Evolutionary conservation across 2,329 filamentous ascomycete genomes (phyloP), one percentile per base, ranked within the genome.

Genomic region (Fusarium sp.): DNA sequence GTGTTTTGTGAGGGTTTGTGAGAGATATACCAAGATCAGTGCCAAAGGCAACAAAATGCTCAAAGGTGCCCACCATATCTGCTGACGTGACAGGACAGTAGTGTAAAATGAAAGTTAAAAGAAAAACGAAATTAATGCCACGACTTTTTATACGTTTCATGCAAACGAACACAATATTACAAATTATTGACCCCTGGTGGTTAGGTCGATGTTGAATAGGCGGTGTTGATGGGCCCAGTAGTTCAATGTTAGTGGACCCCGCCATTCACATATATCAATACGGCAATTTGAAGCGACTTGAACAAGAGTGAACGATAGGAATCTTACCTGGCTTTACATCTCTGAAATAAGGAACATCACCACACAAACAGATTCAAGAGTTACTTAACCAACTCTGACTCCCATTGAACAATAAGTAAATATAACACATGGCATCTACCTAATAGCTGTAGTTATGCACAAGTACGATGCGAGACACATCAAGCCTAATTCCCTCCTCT

Each of bases 11-110:
- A 37, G 30, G 40, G 9, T 54, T 65, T 13, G 37, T 38, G 45
- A 79, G 58, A 40, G 27, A 74, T 80, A 60, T 80, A 86, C 85
- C 80, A 30, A 82, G 80, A 64, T 87, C 84, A 23, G 83, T 84
- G 41, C 82, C 82, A 64, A 86, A 87, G 64, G 80, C 80, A 50
- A 85, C 80, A 66, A 81, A 80, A 35, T 81, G 79, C 54, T 78
- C 75, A 60, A 77, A 75, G 8, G 61, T 64, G 27, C 69, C 64
- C 5, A 73, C 76, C 79, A 81, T 81, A 41, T 40, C 67, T 46
- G 32, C 44, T 44, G 23, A 40, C 49, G 35, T 33, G 30, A 26
- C 18, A 35, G 13, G 23, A 32, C 30, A 55, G 23, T 38, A 10
- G 10, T 40, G 52, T 48, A 40, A 33, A 27, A 52, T 50, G 32